A percentile compares a stretch with the other conserved stretches of the same genome.
These are phyloP conservation scores for Amphirosellinia nigrospora DNA, from an alignment of 495 filamentous ascomycete species.

Conservation along the genomic window DNA sequence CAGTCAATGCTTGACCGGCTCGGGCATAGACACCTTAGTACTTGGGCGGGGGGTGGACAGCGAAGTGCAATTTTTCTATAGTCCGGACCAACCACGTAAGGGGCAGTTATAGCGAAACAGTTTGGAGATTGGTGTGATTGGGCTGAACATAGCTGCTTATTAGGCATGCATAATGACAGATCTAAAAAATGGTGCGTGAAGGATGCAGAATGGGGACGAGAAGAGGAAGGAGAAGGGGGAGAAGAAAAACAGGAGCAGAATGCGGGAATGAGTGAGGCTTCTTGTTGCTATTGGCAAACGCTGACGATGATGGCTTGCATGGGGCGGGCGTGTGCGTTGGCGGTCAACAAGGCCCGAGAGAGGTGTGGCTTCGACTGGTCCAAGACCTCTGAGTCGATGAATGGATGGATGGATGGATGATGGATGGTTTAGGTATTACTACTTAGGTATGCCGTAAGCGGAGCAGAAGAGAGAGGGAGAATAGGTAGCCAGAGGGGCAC, in stretches of 20 bases:
- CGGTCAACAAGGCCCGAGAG: conserved; percentile 16
- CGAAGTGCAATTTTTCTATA: conserved; percentile 8
- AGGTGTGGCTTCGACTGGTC: conserved; percentile 10
- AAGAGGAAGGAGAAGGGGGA: neutral
- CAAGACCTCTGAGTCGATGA: conserved; percentile 3
- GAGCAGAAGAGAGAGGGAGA: neutral
- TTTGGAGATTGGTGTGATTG: conserved; percentile 20
- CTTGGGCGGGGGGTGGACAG: neutral
- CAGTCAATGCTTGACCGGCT: conserved; percentile 13
- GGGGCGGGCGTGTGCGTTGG: conserved; percentile 28
- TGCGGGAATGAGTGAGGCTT: conserved; percentile 24
- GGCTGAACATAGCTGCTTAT: conserved; percentile 23
- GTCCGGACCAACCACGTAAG: conserved; percentile 12
- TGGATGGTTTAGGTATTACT: neutral
- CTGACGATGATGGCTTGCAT: conserved; percentile 22
- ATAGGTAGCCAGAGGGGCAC: too few species aligned
- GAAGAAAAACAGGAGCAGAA: conserved; percentile 12
- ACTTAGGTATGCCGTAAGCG: neutral
- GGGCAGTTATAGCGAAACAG: conserved; percentile 2
- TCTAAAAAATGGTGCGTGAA: conserved; percentile 3
- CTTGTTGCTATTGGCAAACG: conserved; percentile 23
- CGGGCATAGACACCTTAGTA: conserved; percentile 15
- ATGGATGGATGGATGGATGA: too few species aligned
- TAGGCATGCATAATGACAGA: conserved; percentile 21
- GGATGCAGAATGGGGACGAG: neutral